Evolutionary conservation across 2,329 filamentous ascomycete species (phyloP), one percentile per base, ranked within the genome.

Genomic region (Cucurbitaria berberidis): DNA sequence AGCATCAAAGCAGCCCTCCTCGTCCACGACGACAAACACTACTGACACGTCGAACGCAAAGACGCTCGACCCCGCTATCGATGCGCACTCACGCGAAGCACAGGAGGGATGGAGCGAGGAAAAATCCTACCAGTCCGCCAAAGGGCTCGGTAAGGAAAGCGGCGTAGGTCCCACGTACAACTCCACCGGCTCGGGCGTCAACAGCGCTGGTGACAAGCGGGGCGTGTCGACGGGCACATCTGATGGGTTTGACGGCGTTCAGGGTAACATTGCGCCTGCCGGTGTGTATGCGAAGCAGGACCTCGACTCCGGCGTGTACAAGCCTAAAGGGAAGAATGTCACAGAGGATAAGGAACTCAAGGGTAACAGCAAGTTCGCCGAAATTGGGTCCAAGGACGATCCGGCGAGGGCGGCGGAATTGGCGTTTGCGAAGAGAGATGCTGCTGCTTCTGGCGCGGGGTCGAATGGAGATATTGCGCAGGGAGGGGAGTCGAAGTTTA

Each of bases 331-430:
- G 13, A 74, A 70, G 51, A 82, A 84, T 61, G 59, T 85, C 46
- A 77, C 64, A 1, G 81, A 84, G 57, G 80, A 79, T 21, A 32
- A 45, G 1, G 48, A 64, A 10, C 30, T 71, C 13, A 49, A 54
- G 13, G 68, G 67, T 0, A 61, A 68, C 44, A 57, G 32, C 1
- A 59, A 59, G 49, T 64, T 66, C 56, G 62, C 55, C 1, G 80
- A 84, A 21, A 81, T 86, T 54, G 84, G 84, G 2, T 76, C 76
- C 2, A 70, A 80, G 57, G 77, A 84, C 35, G 85, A 87, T 61
- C 84, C 85, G 3, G 80, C 79, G 2, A 74, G 84, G 26, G 62
- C 73, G 16, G 84, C 82, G 6, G 68, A 81, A 68, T 48, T 62
- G 16, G 66, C 74, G 44, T 66, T 77, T 35, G 61, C 70, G 62